Base-by-base conservation (phyloP, 768 basidiomycete species). In the Xerocomellus intermedius region DNA sequence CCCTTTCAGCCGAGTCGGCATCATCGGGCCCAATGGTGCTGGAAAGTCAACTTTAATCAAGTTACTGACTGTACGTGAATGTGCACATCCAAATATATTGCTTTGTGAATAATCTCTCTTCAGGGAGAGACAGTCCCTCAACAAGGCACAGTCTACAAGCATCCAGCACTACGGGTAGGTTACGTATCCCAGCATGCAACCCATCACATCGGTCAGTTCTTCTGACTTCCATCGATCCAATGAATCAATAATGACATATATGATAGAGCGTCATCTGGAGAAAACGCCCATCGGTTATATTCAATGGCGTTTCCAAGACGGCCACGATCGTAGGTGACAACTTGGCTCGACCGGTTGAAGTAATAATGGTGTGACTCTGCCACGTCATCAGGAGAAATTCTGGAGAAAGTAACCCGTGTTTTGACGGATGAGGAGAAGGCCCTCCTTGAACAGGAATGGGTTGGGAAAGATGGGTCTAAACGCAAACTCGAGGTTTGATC, bases 291-390 rank as follows among this genome's bases (percentile, higher is more conserved):
- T 95, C 56, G 89, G 87, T 51, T 98, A 98, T 68, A 97, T 98
- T 64, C 94, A 97, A 75, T 98, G 95, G 95, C 89, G 95, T 64
- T 98, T 94, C 84, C 95, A 98, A 70, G 95, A 97, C 72, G 96
- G 95, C 46, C 90, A 96, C 73, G 95, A 98, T 79, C 89, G 94
- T 90, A 70, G 61, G 85, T 78, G 55, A 54, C 57, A 38, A 68
- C 43, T 24, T 57, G 10, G 52, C 17, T 61, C 41, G 52, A 48
- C 59, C 33, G 42, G 17, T 30, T 45, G 56, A 60, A 22, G 33
- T 39, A 51, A 19, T 46, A 56, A 38, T 47, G 41, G 52, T 53
- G 37, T 50, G 44, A 52, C 39, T 56, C 53, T 56, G 47, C 42
- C 62, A 57, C 54, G 43, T 57, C 45, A 55, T 56, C 54, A 91